Evolutionary conservation across 306 rosid genomes (phyloP).

Genomic region (Cicer cuneatum): DNA sequence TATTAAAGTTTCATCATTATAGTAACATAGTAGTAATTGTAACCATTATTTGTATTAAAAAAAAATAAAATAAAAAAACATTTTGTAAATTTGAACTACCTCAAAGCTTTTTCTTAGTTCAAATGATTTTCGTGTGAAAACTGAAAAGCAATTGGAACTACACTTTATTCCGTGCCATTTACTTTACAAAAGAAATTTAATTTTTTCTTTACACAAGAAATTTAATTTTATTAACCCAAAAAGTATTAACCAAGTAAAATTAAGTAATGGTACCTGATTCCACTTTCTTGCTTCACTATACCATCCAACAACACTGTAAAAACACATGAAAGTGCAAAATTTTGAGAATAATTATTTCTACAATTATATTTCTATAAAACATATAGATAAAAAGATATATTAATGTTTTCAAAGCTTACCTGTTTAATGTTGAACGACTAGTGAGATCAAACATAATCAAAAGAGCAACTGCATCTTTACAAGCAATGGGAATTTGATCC

Average conservation of each 20-base stretch:
- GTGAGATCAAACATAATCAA: constrained; percentile 95
- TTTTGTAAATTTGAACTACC: background rate
- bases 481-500: constrained; percentile 86
- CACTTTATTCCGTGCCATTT: constrained; percentile 39
- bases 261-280: constrained; percentile 72
- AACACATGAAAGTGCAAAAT: constrained; percentile 9
- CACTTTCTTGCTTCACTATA: constrained; percentile 87
- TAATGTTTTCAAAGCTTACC: constrained; percentile 39
- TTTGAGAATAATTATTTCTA: background rate
- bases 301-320: constrained; percentile 87
- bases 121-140: constrained; percentile 32
- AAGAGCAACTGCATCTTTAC: constrained; percentile 96
- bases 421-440: constrained; percentile 82
- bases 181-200: constrained; percentile 9
- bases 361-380: background rate
- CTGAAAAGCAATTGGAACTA: constrained; percentile 16
- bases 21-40: background rate
- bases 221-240: background rate
- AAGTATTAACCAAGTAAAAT: constrained; percentile 11
- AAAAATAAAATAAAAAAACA: too few relatives aligned
- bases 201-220: background rate
- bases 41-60: background rate
- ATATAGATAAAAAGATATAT: background rate
- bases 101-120: background rate
- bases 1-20: constrained; percentile 1